Base-by-base conservation (phyloP, 2,329 filamentous ascomycete genomes). In the Cercospora brassicicola region DNA sequence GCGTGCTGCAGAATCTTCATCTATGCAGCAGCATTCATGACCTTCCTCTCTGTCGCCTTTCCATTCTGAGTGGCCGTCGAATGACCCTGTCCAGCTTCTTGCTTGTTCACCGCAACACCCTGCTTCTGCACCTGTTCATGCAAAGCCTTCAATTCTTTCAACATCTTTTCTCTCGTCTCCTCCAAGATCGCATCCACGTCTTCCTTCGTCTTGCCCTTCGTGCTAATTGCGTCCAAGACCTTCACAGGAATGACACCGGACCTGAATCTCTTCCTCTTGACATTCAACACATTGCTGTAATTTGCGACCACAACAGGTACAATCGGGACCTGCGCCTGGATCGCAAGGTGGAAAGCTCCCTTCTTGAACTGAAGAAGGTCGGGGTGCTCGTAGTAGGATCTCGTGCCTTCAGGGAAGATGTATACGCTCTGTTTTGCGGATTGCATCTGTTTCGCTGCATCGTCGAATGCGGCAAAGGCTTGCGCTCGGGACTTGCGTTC, bases 311-410 rank as follows among this genome's bases (percentile, higher is more conserved):
- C 83, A 39, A 96, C 86, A 0, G 95, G 95, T 3, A 99, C 90
- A 75, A 99, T 92, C 28, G 94, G 94, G 5, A 97, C 95, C 72
- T 93, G 91, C 2, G 94, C 94, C 84, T 98, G 92, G 20, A 99
- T 88, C 56, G 95, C 95, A 36, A 99, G 86, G 80, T 99, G 94
- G 81, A 99, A 99, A 57, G 94, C 95, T 68, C 95, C 95, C 84
- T 99, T 99, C 83, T 99, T 99, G 86, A 98, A 99, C n/a, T 93
- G 92, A 64, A 98, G 84, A 75, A 99, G 82, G 67, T 86, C 87
- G 1, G 95, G 91, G 64, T 94, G 89, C 74, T 90, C 88, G 66
- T 91, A 86, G 82, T 98, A 97, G 79, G 92, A 96, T 73, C 95
- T 88, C 1, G 95, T 99, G 61, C 95, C 95, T 82, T 99, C 95